These are phyloP conservation scores for Ophiostoma ulmi DNA, from an alignment of 2,329 filamentous ascomycete genomes.

Conservation along the genomic window DNA sequence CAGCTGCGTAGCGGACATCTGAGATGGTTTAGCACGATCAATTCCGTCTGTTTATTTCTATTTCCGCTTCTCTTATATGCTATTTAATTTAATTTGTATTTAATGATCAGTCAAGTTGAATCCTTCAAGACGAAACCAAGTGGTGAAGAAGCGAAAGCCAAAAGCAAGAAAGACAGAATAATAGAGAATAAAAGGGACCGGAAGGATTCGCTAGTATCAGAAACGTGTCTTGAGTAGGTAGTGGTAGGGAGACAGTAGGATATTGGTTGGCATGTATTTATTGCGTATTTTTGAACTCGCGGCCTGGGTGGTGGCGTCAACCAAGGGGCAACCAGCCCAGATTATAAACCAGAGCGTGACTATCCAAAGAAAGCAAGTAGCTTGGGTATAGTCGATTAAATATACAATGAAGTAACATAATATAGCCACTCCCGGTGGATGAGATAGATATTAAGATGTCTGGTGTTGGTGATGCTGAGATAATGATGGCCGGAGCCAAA, in stretches of 20 bases:
- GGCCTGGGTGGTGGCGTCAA: background rate
- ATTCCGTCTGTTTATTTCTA: too few relatives aligned
- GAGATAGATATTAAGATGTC: too few relatives aligned
- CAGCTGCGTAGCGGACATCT: background rate
- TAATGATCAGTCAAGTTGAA: background rate
- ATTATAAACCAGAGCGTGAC: background rate
- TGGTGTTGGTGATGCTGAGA: too few relatives aligned
- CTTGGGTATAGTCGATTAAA: too few relatives aligned
- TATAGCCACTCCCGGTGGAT: too few relatives aligned
- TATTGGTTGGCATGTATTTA: background rate
- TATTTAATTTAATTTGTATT: background rate
- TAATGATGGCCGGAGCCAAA: background rate
- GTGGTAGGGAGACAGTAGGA: background rate
- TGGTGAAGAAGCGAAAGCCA: background rate
- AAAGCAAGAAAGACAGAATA: background rate
- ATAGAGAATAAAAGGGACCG: background rate
- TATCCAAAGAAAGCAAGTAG: background rate
- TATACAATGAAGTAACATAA: too few relatives aligned
- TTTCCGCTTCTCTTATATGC: background rate
- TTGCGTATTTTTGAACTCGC: background rate
- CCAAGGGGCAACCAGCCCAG: background rate
- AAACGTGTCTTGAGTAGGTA: background rate
- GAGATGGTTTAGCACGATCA: background rate
- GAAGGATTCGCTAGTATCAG: background rate
- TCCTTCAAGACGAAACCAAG: background rate